These are phyloP conservation scores for Wakefieldia striispora DNA, from an alignment of 768 basidiomycete genomes.

Conservation along the genomic window DNA sequence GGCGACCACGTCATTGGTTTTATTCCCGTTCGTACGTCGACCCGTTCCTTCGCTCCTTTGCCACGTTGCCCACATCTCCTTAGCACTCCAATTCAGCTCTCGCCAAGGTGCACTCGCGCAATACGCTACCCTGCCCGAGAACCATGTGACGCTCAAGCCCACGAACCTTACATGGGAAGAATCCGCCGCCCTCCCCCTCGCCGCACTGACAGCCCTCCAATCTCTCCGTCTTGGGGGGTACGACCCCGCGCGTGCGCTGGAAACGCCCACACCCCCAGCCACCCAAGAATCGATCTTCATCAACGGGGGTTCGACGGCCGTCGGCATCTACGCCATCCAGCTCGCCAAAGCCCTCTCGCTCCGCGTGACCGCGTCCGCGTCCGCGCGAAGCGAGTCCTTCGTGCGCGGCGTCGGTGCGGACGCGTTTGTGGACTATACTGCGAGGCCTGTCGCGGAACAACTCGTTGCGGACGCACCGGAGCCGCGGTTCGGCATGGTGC, in stretches of 20 bases:
- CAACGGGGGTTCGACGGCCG: slow-evolving; percentile 67
- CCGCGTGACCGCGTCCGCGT: slow-evolving; percentile 57
- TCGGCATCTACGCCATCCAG: slow-evolving; percentile 72
- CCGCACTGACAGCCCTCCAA: slow-evolving; percentile 57
- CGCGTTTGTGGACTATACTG: slow-evolving; percentile 65
- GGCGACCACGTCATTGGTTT: slow-evolving; percentile 69
- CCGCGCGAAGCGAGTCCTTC: slow-evolving; percentile 55
- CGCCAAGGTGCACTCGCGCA: slow-evolving; percentile 58
- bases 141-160: slow-evolving; percentile 39
- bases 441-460: slow-evolving; percentile 45
- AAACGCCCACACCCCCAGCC: neutral
- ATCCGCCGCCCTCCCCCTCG: slow-evolving; percentile 61
- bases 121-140: slow-evolving; percentile 53
- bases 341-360: slow-evolving; percentile 65
- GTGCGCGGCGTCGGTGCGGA: slow-evolving; percentile 65
- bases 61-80: neutral
- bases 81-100: slow-evolving; percentile 33
- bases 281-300: slow-evolving; percentile 56
- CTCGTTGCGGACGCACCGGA: slow-evolving; percentile 45
- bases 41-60: neutral
- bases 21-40: slow-evolving; percentile 37
- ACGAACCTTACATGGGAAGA: slow-evolving; percentile 48
- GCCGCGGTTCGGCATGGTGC: slow-evolving; percentile 53
- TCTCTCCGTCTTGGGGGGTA: slow-evolving; percentile 46
- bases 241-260: slow-evolving; percentile 37